Evolutionary conservation across 371 early-diverging fungal species (phyloP).

Genomic region (Saksenaea vasiformis): DNA sequence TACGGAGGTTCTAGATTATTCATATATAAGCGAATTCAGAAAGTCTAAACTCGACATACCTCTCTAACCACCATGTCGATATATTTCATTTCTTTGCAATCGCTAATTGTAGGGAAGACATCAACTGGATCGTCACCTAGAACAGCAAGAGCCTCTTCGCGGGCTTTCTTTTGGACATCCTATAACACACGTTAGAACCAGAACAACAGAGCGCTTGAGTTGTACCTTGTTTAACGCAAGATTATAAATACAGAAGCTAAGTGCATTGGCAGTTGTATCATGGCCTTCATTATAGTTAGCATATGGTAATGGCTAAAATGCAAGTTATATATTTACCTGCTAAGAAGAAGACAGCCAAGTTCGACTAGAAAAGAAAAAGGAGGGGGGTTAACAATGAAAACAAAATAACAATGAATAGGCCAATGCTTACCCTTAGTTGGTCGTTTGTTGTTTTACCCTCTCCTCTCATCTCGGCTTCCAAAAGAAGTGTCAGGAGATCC

Average conservation of each 20-base stretch:
- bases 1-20: constrained; percentile 12
- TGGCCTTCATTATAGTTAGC: constrained; percentile 12
- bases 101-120: not conserved
- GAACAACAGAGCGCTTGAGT: not conserved
- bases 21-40: not conserved
- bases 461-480: constrained; percentile 33
- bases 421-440: constrained; percentile 23
- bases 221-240: constrained; percentile 18
- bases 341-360: constrained; percentile 25
- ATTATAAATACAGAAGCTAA: constrained; percentile 17
- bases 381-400: not conserved
- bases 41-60: not conserved
- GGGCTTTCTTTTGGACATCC: constrained; percentile 24
- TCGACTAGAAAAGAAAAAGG: constrained; percentile 14
- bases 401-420: not conserved
- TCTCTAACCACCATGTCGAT: constrained; percentile 4
- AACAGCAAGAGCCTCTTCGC: constrained; percentile 13
- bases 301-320: not conserved
- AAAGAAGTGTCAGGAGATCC: constrained; percentile 37
- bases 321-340: constrained; percentile 9
- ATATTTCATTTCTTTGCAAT: constrained; percentile 4
- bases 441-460: constrained; percentile 15
- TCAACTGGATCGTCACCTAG: constrained; percentile 10
- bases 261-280: constrained; percentile 19
- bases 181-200: not conserved